Base-by-base conservation (phyloP, 305 asterid genomes). In the Fraxinus greggii region DNA sequence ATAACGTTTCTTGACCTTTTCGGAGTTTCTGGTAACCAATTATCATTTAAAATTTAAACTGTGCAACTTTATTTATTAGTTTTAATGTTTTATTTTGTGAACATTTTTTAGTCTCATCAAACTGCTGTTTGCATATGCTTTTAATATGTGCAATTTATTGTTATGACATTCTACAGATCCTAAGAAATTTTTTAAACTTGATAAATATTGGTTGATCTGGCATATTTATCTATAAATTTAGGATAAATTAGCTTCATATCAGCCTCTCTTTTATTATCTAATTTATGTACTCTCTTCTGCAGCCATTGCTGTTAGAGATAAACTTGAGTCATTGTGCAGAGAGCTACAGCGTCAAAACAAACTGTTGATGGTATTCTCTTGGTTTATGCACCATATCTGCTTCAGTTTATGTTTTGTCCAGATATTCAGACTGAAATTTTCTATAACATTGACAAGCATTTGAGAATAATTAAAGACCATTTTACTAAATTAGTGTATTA, bases 271-370 rank as follows among this genome's bases (percentile, higher is more conserved):
- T 78, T 65, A 67, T 76, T 70, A 79, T 35, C 83, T 83, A 75
- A 85, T 51, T 21, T 61, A 21, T 84, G 54, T 84, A 77, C 78
- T 85, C 45, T 89, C 77, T 84, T 79, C 72, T 92, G 90, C 94
- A 96, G 99, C 98, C 82, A 74, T 93, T 87, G 84, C 98, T 76
- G 98, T 96, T 77, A 92, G 97, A 86, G 97, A 92, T 90, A 96
- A 89, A 89, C 98, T 96, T 24, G 99, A 96, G 90, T 94, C 99
- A 76, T 82, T 94, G 82, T 96, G 98, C 90, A 90, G 99, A 84
- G 99, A 94, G 92, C 90, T 96, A 89, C 99, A 94, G 87, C 97
- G 97, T 24, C 98, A 96, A 86, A 96, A 96, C 90, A 96, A 96
- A 87, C 77, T 88, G 83, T 88, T 96, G 81, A 92, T 93, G 98